phyloP scores from a whole-genome alignment of 1,284 basidiomycete genomes.

The Fomitopsis pinicola region DNA sequence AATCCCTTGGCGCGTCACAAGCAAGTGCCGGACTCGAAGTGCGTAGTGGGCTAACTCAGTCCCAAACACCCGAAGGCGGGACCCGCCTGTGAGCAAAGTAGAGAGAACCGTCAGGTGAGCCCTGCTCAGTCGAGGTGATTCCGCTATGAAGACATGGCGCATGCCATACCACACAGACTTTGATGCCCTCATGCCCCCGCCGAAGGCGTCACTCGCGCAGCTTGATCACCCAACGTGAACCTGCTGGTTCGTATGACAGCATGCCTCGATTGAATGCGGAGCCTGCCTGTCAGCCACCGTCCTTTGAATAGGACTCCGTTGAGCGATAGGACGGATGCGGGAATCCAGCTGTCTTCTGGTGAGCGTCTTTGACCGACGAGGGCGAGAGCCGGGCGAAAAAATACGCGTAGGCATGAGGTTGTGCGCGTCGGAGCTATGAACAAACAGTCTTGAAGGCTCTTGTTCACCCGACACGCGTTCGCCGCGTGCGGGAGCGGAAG shows the following conservation, averaged over 20 bases:
- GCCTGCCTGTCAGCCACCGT: background rate
- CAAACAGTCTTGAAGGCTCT: background rate
- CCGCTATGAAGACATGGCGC: background rate
- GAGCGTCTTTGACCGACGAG: background rate
- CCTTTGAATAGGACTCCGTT: background rate
- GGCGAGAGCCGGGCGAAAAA: background rate
- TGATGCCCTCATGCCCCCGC: background rate
- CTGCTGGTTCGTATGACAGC: background rate
- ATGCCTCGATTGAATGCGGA: background rate
- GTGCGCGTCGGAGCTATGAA: background rate
- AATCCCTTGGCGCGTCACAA: background rate
- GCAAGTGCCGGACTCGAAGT: background rate
- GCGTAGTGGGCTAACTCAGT: too few species aligned
- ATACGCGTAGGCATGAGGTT: background rate
- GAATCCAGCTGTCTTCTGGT: too few species aligned
- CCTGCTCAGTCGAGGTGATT: background rate
- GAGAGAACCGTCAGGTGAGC: background rate
- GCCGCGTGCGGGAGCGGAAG: background rate
- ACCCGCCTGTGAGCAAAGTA: background rate
- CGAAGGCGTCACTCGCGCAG: background rate
- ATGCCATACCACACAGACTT: background rate
- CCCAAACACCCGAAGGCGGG: background rate
- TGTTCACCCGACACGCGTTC: background rate
- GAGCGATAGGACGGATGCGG: background rate
- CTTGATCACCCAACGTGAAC: background rate